These are phyloP conservation scores for Graphiopsis chlorocephala DNA, from an alignment of 2,329 filamentous ascomycete species.

Conservation along the genomic window DNA sequence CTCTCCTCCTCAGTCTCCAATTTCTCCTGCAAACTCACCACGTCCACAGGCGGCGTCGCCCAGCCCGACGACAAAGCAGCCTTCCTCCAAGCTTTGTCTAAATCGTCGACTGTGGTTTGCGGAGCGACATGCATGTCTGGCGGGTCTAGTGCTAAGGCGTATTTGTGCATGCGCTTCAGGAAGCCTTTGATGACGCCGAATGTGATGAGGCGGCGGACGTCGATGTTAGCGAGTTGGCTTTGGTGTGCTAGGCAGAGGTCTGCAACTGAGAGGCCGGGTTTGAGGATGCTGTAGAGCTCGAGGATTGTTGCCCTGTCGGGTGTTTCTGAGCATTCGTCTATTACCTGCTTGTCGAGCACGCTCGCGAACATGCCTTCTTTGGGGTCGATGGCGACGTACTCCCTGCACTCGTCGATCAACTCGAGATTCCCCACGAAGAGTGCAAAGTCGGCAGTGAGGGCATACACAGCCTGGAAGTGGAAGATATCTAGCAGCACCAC, in stretches of 20 bases:
- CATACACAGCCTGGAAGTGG: slow-evolving; percentile 89
- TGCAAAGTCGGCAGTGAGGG: slow-evolving; percentile 73
- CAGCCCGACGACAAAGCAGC: slow-evolving; percentile 33
- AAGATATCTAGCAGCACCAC: slow-evolving; percentile 90
- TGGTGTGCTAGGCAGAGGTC: slow-evolving; percentile 81
- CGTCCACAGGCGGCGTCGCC: slow-evolving; percentile 32
- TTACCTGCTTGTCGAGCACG: slow-evolving; percentile 1
- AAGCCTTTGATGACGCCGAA: slow-evolving; percentile 96
- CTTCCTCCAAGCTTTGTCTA: slow-evolving; percentile 34
- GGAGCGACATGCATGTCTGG: slow-evolving; percentile 3
- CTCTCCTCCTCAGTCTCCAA: slow-evolving; percentile 19
- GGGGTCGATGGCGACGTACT: slow-evolving; percentile 65
- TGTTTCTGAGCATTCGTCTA: not conserved
- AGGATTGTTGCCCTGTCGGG: slow-evolving; percentile 53
- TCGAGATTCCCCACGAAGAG: slow-evolving; percentile 73
- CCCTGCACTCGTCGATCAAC: slow-evolving; percentile 81
- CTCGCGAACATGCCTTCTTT: slow-evolving; percentile 18
- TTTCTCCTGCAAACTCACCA: slow-evolving; percentile 26
- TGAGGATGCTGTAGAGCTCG: slow-evolving; percentile 80
- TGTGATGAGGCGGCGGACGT: slow-evolving; percentile 87
- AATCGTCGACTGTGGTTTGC: slow-evolving; percentile 14
- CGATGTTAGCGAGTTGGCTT: slow-evolving; percentile 70
- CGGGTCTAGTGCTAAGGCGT: slow-evolving; percentile 49
- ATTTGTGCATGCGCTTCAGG: slow-evolving; percentile 89
- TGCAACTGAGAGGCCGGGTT: slow-evolving; percentile 77